Evolutionary conservation across 2,329 filamentous ascomycete genomes (phyloP).

Genomic region (Alternaria sp.): DNA sequence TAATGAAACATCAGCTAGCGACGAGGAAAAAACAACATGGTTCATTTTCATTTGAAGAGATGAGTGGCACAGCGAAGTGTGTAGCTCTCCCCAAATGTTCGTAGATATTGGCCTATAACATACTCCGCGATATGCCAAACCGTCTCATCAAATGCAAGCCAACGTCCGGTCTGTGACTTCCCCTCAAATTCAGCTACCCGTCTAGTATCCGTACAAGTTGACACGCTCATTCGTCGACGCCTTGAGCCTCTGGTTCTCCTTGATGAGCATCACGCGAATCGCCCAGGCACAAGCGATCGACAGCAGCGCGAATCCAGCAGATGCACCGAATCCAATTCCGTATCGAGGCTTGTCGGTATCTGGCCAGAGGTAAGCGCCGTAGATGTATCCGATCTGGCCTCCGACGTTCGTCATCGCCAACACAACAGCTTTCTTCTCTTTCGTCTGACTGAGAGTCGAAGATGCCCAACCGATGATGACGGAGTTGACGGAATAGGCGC

Average conservation of each 20-base stretch:
- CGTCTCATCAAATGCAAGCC: background rate
- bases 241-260: conserved; percentile 33
- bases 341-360: conserved; percentile 31
- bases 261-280: conserved; percentile 34
- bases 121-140: background rate
- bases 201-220: conserved; percentile 38
- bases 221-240: conserved; percentile 33
- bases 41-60: background rate
- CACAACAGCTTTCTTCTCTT: conserved; percentile 40
- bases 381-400: conserved; percentile 40
- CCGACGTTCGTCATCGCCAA: conserved; percentile 39
- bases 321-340: conserved; percentile 38
- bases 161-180: background rate
- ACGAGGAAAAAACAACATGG: too few relatives aligned
- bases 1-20: too few relatives aligned
- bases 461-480: conserved; percentile 41
- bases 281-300: conserved; percentile 40
- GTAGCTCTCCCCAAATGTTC: too few relatives aligned
- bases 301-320: conserved; percentile 33
- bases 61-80: too few relatives aligned
- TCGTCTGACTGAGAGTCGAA: conserved; percentile 36
- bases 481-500: conserved; percentile 39
- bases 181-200: background rate
- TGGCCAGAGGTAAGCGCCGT: conserved; percentile 38
- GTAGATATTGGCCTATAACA: too few relatives aligned